Percentiles rank a stretch among this genome's conserved stretches.
phyloP scores from a whole-genome alignment of 2,329 filamentous ascomycete genomes.

The Beauveria varroae region DNA sequence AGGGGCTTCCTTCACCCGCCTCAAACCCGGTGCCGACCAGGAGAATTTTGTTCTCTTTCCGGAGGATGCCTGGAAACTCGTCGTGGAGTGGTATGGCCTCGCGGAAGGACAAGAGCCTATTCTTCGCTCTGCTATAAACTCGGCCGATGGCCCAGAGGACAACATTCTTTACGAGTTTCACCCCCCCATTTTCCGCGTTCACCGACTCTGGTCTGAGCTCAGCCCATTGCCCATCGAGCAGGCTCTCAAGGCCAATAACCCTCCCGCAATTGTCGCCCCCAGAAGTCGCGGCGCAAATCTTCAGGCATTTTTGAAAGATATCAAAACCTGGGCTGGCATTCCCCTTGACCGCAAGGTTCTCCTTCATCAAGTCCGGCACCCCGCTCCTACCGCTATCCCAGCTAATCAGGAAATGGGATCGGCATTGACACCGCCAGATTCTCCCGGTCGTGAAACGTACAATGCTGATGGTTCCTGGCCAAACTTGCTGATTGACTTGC shows the following conservation, averaged over 20 bases:
- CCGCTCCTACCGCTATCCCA: constrained; percentile 29
- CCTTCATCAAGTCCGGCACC: constrained; percentile 54
- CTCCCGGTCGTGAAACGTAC: constrained; percentile 25
- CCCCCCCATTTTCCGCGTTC: constrained; percentile 76
- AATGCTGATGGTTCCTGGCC: constrained; percentile 30
- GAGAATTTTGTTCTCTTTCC: constrained; percentile 74
- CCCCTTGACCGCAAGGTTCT: constrained; percentile 66
- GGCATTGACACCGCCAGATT: constrained; percentile 34
- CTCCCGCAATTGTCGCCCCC: constrained; percentile 57
- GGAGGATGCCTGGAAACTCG: constrained; percentile 70
- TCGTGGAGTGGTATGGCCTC: constrained; percentile 76
- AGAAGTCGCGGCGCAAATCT: constrained; percentile 64
- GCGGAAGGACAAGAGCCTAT: constrained; percentile 64
- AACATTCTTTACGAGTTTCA: constrained; percentile 78
- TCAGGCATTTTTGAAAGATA: constrained; percentile 66
- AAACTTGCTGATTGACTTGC: constrained; percentile 37
- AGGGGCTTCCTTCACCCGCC: constrained; percentile 57
- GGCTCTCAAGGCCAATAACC: constrained; percentile 51
- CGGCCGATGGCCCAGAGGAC: constrained; percentile 48
- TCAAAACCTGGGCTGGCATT: constrained; percentile 63
- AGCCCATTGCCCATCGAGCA: constrained; percentile 51
- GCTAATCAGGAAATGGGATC: constrained; percentile 26
- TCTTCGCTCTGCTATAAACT: constrained; percentile 70
- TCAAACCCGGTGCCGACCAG: constrained; percentile 61
- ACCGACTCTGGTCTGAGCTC: constrained; percentile 63